These are phyloP conservation scores for Phallus indusiatus DNA, from an alignment of 768 basidiomycete species.

Conservation along the genomic window DNA sequence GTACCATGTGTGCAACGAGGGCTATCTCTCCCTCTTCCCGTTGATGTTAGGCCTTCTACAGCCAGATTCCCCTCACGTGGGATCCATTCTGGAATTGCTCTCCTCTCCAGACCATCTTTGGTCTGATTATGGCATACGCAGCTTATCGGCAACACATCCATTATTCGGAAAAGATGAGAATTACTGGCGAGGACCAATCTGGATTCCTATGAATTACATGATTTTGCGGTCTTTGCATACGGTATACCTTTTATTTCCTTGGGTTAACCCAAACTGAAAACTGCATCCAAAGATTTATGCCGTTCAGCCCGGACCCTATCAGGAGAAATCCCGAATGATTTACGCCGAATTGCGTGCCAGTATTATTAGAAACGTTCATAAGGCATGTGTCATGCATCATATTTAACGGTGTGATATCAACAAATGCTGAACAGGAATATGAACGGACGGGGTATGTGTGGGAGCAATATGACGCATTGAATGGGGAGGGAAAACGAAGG, in stretches of 20 bases:
- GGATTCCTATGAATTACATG: conserved; percentile 97
- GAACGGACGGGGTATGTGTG: conserved; percentile 90
- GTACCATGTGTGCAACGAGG: conserved; percentile 80
- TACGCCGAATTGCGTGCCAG: conserved; percentile 76
- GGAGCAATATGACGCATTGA: conserved; percentile 89
- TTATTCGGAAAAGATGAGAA: conserved; percentile 89
- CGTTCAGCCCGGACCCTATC: conserved; percentile 70
- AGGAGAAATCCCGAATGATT: conserved; percentile 61
- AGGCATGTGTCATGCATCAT: conserved; percentile 26
- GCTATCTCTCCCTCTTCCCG: conserved; percentile 92
- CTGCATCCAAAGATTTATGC: conserved; percentile 57
- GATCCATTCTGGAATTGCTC: conserved; percentile 71
- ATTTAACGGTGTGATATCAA: not conserved
- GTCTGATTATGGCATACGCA: conserved; percentile 86
- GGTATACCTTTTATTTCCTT: conserved; percentile 27
- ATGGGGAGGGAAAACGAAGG: conserved; percentile 82
- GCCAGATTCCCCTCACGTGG: conserved; percentile 69
- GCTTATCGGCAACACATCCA: conserved; percentile 79
- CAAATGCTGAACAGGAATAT: conserved; percentile 54
- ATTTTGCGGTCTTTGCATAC: conserved; percentile 71
- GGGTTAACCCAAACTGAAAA: not conserved
- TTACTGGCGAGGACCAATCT: conserved; percentile 96
- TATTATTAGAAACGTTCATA: conserved; percentile 75
- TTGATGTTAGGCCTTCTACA: conserved; percentile 77
- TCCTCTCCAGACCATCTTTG: conserved; percentile 78